Evolutionary conservation across 192 early-diverging fungal species (phyloP), one percentile per base, ranked within the genome.

Genomic region (Podila minutissima): DNA sequence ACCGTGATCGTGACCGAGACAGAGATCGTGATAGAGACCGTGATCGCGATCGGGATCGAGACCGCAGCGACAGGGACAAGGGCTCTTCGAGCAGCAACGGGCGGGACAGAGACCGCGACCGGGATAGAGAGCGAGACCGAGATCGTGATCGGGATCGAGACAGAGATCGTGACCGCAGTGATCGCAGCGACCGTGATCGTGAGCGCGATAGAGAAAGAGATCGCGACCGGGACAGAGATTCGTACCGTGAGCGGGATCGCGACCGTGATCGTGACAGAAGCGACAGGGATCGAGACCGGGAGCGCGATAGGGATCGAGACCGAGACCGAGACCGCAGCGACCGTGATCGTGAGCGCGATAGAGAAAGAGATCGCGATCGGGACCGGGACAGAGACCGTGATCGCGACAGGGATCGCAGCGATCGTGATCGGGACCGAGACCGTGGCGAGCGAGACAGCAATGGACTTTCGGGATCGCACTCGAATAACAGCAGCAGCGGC

Each of bases 401-500:
- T 1, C 62, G 62, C 11, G 62, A 64, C 22, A 24, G 48, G 3
- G 41, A 67, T 11, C 41, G 41, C 11, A 55, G 66, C 4, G 66
- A 67, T 19, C 66, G 66, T 11, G 66, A 67, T n/a, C 50, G 66
- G 20, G 66, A 67, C 11, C 50, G 66, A 2, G 59, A 71, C 31
- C 60, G 69, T 15, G 41, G 50, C 6, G 71, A 73, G 7, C 71
- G 71, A 2, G 71, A 73, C 22, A 48, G 69, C 20, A 64, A 46
- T 64, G 64, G 64, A 2, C 11, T 49, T 2, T 57, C 57, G 22
- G 71, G 71, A 12, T 66, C 71, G 2, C 6, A 59, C 22, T 73
- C 71, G 35, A 73, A 71, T 19, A 71, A 73, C 64, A 60, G 71
- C 57, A 63, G 65, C 20, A 74, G 49, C 11, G 73, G 73, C 22